Percentiles rank a stretch among this genome's conserved stretches.
These are phyloP conservation scores for Silene noctiflora DNA, from an alignment of 179 eudicot genomes.

Conservation along the genomic window DNA sequence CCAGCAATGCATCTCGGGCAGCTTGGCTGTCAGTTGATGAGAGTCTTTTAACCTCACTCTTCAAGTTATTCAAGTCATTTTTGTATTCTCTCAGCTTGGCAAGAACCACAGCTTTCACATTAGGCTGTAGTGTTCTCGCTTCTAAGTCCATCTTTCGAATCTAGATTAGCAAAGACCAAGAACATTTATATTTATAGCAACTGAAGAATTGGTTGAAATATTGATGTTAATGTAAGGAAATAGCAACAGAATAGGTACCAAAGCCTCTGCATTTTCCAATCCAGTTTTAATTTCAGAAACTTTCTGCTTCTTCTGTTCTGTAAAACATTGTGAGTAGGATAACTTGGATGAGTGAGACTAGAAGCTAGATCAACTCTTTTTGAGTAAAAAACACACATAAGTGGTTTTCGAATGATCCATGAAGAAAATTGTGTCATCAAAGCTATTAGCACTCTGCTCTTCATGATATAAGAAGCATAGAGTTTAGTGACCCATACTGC, in stretches of 20 bases:
- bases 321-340: slow-evolving; percentile 15
- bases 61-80: slow-evolving; percentile 53
- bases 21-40: slow-evolving; percentile 43
- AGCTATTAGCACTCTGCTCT: neutral
- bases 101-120: slow-evolving; percentile 47
- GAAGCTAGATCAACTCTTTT: too few species aligned
- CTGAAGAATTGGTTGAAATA: neutral
- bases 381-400: neutral
- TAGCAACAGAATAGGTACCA: slow-evolving; percentile 38
- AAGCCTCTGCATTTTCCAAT: slow-evolving; percentile 53
- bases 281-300: slow-evolving; percentile 48
- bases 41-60: slow-evolving; percentile 49
- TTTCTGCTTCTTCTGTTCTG: slow-evolving; percentile 73
- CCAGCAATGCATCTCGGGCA: slow-evolving; percentile 56
- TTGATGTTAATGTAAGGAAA: slow-evolving; percentile 2
- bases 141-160: slow-evolving; percentile 74
- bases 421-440: neutral
- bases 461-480: neutral
- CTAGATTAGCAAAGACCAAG: slow-evolving; percentile 27
- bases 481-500: too few species aligned
- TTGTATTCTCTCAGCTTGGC: slow-evolving; percentile 64
- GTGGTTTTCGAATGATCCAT: neutral
- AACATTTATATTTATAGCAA: neutral
- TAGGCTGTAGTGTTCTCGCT: slow-evolving; percentile 55
- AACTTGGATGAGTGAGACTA: neutral